Conservation (phyloP, 176 grass and related monocot species). For the Ampelocalamus luodianensis region DNA sequence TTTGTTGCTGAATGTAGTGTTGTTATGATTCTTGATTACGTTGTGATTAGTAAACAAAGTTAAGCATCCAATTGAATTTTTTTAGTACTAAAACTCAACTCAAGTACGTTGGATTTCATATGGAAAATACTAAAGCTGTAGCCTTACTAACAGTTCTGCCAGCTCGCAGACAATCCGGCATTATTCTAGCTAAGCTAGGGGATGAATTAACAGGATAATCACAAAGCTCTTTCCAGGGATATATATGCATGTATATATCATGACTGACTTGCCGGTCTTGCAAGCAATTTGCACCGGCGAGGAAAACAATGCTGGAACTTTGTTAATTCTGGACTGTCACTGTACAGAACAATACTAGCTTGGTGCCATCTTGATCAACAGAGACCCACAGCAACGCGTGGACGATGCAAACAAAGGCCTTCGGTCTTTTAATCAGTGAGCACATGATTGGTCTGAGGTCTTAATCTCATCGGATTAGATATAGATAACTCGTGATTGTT, state of each 20-base stretch:
- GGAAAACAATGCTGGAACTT: not conserved
- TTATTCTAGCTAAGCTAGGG: too few relatives aligned
- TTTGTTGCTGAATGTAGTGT: not conserved
- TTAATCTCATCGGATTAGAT: not conserved
- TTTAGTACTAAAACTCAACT: not conserved
- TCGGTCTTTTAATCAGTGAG: not conserved
- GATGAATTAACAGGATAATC: not conserved
- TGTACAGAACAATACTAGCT: not conserved
- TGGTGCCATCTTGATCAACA: not conserved
- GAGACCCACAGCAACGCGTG: not conserved
- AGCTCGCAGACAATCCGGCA: too few relatives aligned
- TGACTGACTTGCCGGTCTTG: not conserved
- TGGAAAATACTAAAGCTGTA: not conserved
- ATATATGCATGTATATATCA: not conserved
- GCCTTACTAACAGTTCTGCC: too few relatives aligned
- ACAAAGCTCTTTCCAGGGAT: not conserved
- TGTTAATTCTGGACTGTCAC: slow-evolving; percentile 4
- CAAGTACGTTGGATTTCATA: not conserved
- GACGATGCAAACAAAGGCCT: slow-evolving; percentile 17
- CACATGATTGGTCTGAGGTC: not conserved
- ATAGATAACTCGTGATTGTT: too few relatives aligned
- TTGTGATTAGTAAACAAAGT: not conserved
- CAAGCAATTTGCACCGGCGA: slow-evolving; percentile 1
- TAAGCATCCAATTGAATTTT: too few relatives aligned
- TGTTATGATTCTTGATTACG: not conserved